phyloP scores from a whole-genome alignment of 108 stramenopile species.

The Pseudonitzschia multiseries region DNA sequence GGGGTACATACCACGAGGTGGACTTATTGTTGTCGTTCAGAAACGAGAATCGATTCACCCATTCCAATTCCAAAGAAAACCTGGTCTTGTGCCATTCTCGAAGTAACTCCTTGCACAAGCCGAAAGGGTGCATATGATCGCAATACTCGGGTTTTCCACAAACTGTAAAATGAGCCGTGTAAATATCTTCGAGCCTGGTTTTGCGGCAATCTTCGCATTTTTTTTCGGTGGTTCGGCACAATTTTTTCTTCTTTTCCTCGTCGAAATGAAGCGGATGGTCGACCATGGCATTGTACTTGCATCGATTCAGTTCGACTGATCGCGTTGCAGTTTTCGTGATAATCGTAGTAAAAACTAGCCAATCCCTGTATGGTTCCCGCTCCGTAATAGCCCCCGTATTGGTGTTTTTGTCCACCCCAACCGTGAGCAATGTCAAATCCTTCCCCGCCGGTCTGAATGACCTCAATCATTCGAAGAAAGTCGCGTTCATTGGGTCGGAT shows the following conservation, averaged over 20 bases:
- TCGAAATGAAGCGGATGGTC: slow-evolving; percentile 39
- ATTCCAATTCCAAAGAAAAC: background rate
- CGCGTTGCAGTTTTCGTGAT: slow-evolving; percentile 9
- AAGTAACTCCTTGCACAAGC: background rate
- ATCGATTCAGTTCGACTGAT: slow-evolving; percentile 62
- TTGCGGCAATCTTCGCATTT: slow-evolving; percentile 73
- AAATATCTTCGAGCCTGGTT: slow-evolving; percentile 45
- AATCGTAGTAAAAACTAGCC: slow-evolving; percentile 13
- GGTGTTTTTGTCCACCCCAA: slow-evolving; percentile 50
- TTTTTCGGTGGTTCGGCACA: slow-evolving; percentile 47
- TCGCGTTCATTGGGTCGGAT: slow-evolving; percentile 57
- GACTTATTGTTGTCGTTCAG: background rate
- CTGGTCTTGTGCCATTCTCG: slow-evolving; percentile 7
- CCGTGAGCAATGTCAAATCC: slow-evolving; percentile 41
- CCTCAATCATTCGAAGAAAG: slow-evolving; percentile 57
- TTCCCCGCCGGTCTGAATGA: slow-evolving; percentile 59
- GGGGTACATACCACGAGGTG: background rate
- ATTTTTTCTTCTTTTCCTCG: slow-evolving; percentile 11
- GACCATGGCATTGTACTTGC: slow-evolving; percentile 78
- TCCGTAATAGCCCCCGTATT: slow-evolving; percentile 69
- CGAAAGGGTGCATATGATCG: background rate
- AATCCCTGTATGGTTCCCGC: slow-evolving; percentile 39
- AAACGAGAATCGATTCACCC: slow-evolving; percentile 3
- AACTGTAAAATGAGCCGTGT: slow-evolving; percentile 74
- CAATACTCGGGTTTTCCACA: slow-evolving; percentile 74